Percentiles rank a stretch among this genome's conserved stretches.
These are phyloP conservation scores for Drechslerella coelobrocha DNA, from an alignment of 2,329 filamentous ascomycete species.

Conservation along the genomic window DNA sequence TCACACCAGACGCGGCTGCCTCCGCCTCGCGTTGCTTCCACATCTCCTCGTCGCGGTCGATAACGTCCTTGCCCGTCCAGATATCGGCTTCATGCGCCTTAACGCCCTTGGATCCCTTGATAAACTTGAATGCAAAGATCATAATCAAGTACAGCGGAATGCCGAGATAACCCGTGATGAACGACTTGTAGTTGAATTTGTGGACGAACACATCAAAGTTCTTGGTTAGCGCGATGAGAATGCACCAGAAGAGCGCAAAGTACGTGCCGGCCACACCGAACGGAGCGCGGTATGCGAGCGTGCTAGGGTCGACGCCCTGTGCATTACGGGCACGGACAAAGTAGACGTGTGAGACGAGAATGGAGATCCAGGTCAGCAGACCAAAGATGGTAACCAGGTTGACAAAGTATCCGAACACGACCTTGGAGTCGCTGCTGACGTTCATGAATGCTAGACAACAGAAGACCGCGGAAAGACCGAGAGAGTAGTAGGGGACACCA, in stretches of 20 bases:
- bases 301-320: slow-evolving; percentile 62
- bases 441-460: slow-evolving; percentile 74
- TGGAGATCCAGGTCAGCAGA: slow-evolving; percentile 71
- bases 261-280: slow-evolving; percentile 75
- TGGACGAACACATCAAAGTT: slow-evolving; percentile 77
- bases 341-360: slow-evolving; percentile 71
- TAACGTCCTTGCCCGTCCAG: slow-evolving; percentile 74
- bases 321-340: slow-evolving; percentile 70
- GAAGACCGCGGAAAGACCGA: slow-evolving; percentile 68
- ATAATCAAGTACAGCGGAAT: slow-evolving; percentile 76
- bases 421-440: slow-evolving; percentile 65
- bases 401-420: slow-evolving; percentile 71
- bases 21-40: slow-evolving; percentile 63
- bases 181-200: slow-evolving; percentile 74
- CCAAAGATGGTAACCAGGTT: slow-evolving; percentile 73
- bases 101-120: slow-evolving; percentile 65
- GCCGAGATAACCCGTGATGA: slow-evolving; percentile 78
- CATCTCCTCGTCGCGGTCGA: slow-evolving; percentile 74
- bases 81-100: slow-evolving; percentile 70
- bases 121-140: slow-evolving; percentile 72
- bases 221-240: slow-evolving; percentile 79
- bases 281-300: slow-evolving; percentile 71
- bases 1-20: slow-evolving; percentile 54
- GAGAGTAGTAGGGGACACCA: slow-evolving; percentile 73
- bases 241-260: slow-evolving; percentile 72